Evolutionary conservation across 176 grass and related monocot species (phyloP).

Genomic region (Carex scoparia): DNA sequence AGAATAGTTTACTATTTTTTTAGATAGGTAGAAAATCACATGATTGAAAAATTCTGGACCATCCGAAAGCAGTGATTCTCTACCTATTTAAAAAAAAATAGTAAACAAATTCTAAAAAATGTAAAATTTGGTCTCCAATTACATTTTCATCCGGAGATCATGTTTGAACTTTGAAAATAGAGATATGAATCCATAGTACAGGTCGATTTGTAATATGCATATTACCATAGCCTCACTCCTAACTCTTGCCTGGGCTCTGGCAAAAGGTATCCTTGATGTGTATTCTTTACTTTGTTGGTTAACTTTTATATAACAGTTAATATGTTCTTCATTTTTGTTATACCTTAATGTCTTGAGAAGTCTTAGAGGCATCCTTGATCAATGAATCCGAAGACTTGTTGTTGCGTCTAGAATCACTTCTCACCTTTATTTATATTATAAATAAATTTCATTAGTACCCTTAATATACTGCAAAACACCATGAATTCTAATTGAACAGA

Average conservation of each 20-base stretch:
- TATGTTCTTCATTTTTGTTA: not conserved
- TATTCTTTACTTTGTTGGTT: not conserved
- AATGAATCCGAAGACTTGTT: slow-evolving; percentile 28
- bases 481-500: not conserved
- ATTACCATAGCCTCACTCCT: too few relatives aligned
- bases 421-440: slow-evolving; percentile 37
- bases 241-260: not conserved
- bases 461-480: slow-evolving; percentile 9
- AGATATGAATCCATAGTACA: too few relatives aligned
- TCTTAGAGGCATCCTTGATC: slow-evolving; percentile 25
- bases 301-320: not conserved
- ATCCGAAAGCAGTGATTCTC: too few relatives aligned
- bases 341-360: slow-evolving; percentile 38
- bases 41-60: too few relatives aligned
- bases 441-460: not conserved
- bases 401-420: slow-evolving; percentile 27
- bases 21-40: too few relatives aligned
- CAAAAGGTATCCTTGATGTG: not conserved
- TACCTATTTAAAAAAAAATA: too few relatives aligned
- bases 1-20: too few relatives aligned
- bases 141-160: too few relatives aligned
- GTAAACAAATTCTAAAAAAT: too few relatives aligned
- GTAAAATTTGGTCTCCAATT: too few relatives aligned
- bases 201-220: too few relatives aligned
- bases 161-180: too few relatives aligned